A percentile compares a stretch with the other conserved stretches of the same genome.
Evolutionary conservation across 1,139 yeast genomes (phyloP).

Genomic region (Nakaseomyces glabratus): DNA sequence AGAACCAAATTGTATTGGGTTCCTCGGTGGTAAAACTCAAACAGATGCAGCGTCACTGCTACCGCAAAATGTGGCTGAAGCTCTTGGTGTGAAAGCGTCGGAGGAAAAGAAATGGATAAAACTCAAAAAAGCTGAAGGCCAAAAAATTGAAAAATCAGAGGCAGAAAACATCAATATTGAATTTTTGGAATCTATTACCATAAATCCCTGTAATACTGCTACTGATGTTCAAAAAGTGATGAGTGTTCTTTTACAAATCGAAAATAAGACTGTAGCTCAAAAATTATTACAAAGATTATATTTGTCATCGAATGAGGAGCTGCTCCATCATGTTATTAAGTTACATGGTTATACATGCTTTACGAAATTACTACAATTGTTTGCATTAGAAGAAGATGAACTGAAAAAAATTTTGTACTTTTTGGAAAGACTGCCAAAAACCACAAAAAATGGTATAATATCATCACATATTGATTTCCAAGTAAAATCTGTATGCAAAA

Average conservation of each 20-base stretch:
- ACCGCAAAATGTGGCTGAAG: slow-evolving; percentile 79
- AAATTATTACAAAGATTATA: slow-evolving; percentile 63
- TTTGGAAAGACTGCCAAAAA: slow-evolving; percentile 65
- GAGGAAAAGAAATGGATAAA: slow-evolving; percentile 57
- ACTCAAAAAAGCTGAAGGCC: slow-evolving; percentile 43
- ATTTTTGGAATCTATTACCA: slow-evolving; percentile 52
- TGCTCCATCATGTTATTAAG: slow-evolving; percentile 55
- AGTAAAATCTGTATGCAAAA: slow-evolving; percentile 38
- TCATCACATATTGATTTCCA: slow-evolving; percentile 67
- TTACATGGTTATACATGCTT: slow-evolving; percentile 85
- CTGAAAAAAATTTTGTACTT: slow-evolving; percentile 45
- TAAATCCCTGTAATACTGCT: slow-evolving; percentile 42
- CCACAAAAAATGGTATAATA: slow-evolving; percentile 75
- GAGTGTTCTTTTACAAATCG: slow-evolving; percentile 71
- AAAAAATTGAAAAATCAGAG: slow-evolving; percentile 43
- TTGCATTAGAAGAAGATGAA: slow-evolving; percentile 29
- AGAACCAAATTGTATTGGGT: slow-evolving; percentile 82
- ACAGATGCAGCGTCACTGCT: slow-evolving; percentile 78
- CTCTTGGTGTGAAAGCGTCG: slow-evolving; percentile 67
- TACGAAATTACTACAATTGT: slow-evolving; percentile 46
- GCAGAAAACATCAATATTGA: slow-evolving; percentile 54
- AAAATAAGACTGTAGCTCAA: slow-evolving; percentile 55
- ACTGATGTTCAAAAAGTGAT: slow-evolving; percentile 68
- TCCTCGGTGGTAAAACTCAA: slow-evolving; percentile 94
- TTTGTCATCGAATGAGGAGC: slow-evolving; percentile 44